Evolutionary conservation across 2,329 filamentous ascomycete genomes (phyloP).

Genomic region (Didymellaceae sp.): DNA sequence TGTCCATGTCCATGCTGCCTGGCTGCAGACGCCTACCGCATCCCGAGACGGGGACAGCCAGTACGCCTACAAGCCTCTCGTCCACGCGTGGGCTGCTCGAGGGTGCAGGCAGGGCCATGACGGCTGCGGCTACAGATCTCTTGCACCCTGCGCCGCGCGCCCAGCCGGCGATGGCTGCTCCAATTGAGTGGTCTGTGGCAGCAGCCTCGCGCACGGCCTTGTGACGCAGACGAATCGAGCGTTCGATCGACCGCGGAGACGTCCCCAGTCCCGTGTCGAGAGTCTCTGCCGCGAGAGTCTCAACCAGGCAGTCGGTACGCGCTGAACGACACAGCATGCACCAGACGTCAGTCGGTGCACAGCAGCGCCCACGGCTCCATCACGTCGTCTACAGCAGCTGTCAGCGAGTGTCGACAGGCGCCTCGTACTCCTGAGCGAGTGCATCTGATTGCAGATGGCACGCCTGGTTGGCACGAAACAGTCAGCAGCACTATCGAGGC

Average conservation of each 20-base stretch:
- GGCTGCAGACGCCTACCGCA: conserved; percentile 30
- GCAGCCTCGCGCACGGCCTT: conserved; percentile 30
- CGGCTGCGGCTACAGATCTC: conserved; percentile 38
- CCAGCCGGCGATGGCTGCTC: conserved; percentile 29
- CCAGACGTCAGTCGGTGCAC: conserved; percentile 23
- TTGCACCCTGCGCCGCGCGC: conserved; percentile 21
- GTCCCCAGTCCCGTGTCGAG: conserved; percentile 35
- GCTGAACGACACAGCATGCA: conserved; percentile 25
- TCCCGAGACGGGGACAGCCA: conserved; percentile 28
- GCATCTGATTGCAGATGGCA: conserved; percentile 7
- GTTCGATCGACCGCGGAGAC: conserved; percentile 36
- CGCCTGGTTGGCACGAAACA: conserved; percentile 14
- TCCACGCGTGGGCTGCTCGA: conserved; percentile 6
- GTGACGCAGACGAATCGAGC: conserved; percentile 26
- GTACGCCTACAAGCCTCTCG: conserved; percentile 30
- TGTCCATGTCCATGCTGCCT: conserved; percentile 23
- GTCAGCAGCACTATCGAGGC: conserved; percentile 16
- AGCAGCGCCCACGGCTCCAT: conserved; percentile 14
- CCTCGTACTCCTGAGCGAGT: conserved; percentile 29
- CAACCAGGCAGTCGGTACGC: conserved; percentile 41
- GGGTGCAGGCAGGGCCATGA: conserved; percentile 25
- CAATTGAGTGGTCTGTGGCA: conserved; percentile 33
- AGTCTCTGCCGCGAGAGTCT: conserved; percentile 25
- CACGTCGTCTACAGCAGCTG: conserved; percentile 31
- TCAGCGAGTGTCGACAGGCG: conserved; percentile 31